Percentiles rank a stretch among this genome's conserved stretches.
phyloP scores from a whole-genome alignment of 305 asterid genomes.

The Plantago rigida region DNA sequence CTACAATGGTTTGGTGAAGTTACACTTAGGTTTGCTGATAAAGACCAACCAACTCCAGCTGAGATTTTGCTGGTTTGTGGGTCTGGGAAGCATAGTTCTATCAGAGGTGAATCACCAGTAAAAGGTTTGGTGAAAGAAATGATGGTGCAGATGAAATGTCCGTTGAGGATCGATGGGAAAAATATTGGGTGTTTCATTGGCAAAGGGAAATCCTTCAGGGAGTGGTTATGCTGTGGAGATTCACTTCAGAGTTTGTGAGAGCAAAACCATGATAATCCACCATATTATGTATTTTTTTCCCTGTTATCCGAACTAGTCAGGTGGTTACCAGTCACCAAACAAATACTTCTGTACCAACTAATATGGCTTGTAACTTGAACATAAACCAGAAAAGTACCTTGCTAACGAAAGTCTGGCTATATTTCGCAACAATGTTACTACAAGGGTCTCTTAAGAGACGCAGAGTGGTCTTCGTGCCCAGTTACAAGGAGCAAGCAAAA shows the following conservation, averaged over 20 bases:
- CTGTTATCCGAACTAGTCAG: no score
- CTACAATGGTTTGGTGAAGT: slow-evolving; percentile 66
- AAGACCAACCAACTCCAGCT: slow-evolving; percentile 32
- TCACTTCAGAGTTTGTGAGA: slow-evolving; percentile 10
- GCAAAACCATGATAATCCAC: neutral
- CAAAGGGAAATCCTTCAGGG: slow-evolving; percentile 57
- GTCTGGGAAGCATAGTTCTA: slow-evolving; percentile 62
- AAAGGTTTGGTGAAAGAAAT: slow-evolving; percentile 56
- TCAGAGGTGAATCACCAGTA: slow-evolving; percentile 72
- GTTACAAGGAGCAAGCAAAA: no score
- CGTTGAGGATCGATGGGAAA: slow-evolving; percentile 68
- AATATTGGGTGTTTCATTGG: slow-evolving; percentile 64
- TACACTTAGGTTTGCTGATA: slow-evolving; percentile 32
- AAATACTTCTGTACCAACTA: no score
- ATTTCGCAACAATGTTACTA: no score
- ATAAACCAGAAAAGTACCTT: no score
- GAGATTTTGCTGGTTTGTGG: slow-evolving; percentile 67
- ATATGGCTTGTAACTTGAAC: no score
- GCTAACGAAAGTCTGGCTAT: no score
- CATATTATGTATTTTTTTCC: neutral
- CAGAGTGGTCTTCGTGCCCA: no score
- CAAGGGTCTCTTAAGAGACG: no score
- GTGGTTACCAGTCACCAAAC: no score
- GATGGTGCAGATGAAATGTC: slow-evolving; percentile 45
- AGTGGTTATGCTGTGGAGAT: slow-evolving; percentile 41